Base-by-base conservation (phyloP, 176 grass and related monocot genomes). In the Alloteropsis semialata region DNA sequence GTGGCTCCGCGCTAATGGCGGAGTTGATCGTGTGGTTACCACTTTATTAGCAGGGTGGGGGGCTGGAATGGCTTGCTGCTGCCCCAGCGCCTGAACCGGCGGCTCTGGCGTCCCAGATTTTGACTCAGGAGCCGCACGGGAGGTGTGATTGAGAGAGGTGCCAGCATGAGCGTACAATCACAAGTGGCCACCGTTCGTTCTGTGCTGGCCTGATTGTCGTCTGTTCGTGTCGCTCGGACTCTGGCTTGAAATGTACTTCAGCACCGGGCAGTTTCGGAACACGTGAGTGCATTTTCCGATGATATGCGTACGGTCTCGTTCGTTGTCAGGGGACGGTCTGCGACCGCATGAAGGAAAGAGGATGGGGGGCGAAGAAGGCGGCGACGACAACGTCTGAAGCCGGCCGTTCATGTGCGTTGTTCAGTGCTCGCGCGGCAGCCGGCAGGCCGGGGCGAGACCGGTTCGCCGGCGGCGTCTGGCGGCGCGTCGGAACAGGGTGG, bases 61-160 rank as follows among this genome's bases (percentile, higher is more conserved):
- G n/a, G n/a, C n/a, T n/a, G n/a, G n/a, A n/a, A n/a, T n/a, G n/a
- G n/a, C n/a, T 30, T n/a, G 49, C 6, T 72, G 21, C 48, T 66
- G 30, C 17, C 42, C 28, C 81, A 16, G 45, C 6, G 25, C 18
- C 37, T 70, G 51, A 50, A 7, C 42, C 55, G 34, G 34, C 27
- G 55, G 17, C 22, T n/a, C 42, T 21, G 50, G 18, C 12, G 21
- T 15, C 22, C 34, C 56, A 5, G 34, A 65, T 43, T 74, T 74
- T 70, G 78, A 76, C 70, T 54, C 58, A 58, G 62, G 62, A 38
- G 69, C 85, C 85, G 77, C 69, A 81, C 56, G 83, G 55, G 48
- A 43, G 45, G 50, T 24, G 19, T 21, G n/a, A n/a, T n/a, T n/a
- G n/a, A n/a, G 34, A 41, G 51, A 38, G 72, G 10, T 21, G 34